Conservation (phyloP, 2,329 filamentous ascomycete genomes). For the Catunica adiposa region DNA sequence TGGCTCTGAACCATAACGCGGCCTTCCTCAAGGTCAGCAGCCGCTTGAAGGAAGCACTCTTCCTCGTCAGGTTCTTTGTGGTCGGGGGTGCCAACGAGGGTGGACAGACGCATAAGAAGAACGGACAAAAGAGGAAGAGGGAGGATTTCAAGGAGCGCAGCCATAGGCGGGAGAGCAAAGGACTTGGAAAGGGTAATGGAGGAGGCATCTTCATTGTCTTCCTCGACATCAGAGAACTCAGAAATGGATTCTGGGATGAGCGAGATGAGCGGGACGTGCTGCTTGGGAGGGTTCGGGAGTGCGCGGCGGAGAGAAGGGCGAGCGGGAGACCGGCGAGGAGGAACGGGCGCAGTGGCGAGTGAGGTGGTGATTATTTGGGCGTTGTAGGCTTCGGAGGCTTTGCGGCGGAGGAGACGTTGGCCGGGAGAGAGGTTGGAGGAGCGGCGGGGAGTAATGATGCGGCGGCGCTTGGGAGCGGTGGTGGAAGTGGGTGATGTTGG, state of each 20-base stretch:
- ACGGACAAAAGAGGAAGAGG: conserved; percentile 11
- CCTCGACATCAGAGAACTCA: neutral
- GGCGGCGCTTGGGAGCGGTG: conserved; percentile 8
- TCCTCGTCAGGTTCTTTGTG: conserved; percentile 4
- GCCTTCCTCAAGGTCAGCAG: conserved; percentile 13
- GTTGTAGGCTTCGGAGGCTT: conserved; percentile 13
- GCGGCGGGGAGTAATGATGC: conserved; percentile 11
- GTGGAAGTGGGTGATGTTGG: conserved; percentile 5
- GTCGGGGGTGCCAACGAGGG: neutral
- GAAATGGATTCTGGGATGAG: conserved; percentile 5
- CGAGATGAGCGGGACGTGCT: neutral
- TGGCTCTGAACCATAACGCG: neutral
- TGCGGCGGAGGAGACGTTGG: conserved; percentile 13
- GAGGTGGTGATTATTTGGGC: conserved; percentile 13
- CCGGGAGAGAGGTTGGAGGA: conserved; percentile 12
- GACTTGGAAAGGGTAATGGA: conserved; percentile 3
- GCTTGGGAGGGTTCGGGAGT: neutral
- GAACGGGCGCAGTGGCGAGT: conserved; percentile 7
- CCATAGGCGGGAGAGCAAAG: conserved; percentile 4
- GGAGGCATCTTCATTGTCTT: neutral
- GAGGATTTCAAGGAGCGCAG: conserved; percentile 2
- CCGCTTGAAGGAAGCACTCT: conserved; percentile 9
- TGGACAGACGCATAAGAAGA: conserved; percentile 6
- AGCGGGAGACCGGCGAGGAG: conserved; percentile 1
- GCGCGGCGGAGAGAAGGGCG: neutral